A percentile compares a stretch with the other conserved stretches of the same genome.
Evolutionary conservation across 2,329 filamentous ascomycete genomes (phyloP).

Genomic region (Myriosclerotinia scirpicola): DNA sequence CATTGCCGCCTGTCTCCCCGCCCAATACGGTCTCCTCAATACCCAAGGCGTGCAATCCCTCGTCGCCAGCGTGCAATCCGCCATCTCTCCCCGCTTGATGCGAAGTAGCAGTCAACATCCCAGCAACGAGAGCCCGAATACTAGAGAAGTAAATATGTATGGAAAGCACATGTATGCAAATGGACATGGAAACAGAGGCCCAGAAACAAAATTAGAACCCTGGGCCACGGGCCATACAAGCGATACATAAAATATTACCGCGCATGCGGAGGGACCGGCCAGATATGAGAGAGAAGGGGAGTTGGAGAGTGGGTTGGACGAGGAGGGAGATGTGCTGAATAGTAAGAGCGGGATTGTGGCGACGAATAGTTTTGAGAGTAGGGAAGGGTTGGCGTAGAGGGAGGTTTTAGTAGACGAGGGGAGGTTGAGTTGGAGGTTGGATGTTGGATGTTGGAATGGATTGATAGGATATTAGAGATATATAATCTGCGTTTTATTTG

Average conservation of each 20-base stretch:
- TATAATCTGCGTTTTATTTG: not conserved
- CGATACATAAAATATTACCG: slow-evolving; percentile 11
- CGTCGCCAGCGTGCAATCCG: slow-evolving; percentile 6
- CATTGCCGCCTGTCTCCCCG: slow-evolving; percentile 19
- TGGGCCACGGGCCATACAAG: not conserved
- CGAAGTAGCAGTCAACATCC: not conserved
- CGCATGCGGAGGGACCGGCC: slow-evolving; percentile 12
- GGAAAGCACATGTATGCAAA: not conserved
- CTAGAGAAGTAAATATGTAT: not conserved
- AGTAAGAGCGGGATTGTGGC: slow-evolving; percentile 6
- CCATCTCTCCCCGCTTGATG: slow-evolving; percentile 2
- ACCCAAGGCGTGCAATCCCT: slow-evolving; percentile 2
- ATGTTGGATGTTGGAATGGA: not conserved
- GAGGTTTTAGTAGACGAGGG: not conserved
- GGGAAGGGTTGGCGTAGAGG: slow-evolving; percentile 2
- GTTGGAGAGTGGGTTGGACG: not conserved
- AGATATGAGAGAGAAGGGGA: not conserved
- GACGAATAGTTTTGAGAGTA: slow-evolving; percentile 20
- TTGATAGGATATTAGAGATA: not conserved
- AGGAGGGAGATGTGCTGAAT: not conserved
- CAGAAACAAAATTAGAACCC: too few species aligned
- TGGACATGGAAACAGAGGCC: not conserved
- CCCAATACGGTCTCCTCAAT: slow-evolving; percentile 19
- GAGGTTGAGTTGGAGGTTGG: not conserved
- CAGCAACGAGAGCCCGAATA: not conserved